Conservation (phyloP, 2,329 filamentous ascomycete genomes). For the Sphaerostilbella broomeana region DNA sequence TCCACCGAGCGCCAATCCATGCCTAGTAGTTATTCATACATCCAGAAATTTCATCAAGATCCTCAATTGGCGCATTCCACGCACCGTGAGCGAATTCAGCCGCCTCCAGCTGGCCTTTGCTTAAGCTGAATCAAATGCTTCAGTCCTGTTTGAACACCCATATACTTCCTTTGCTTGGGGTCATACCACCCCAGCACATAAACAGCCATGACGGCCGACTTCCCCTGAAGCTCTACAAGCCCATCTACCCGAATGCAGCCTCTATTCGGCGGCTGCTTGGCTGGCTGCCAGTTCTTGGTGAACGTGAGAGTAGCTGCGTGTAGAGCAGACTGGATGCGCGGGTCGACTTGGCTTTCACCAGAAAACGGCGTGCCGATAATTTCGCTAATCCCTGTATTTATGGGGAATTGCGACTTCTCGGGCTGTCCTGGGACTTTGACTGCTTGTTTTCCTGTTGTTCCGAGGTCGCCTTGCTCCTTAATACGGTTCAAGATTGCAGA, state of each 20-base stretch:
- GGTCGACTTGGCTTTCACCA: constrained; percentile 28
- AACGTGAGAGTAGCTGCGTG: constrained; percentile 31
- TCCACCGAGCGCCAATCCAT: constrained; percentile 20
- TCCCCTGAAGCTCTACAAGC: constrained; percentile 45
- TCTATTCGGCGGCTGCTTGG: constrained; percentile 37
- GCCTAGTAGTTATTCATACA: constrained; percentile 8
- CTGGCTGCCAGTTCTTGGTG: constrained; percentile 40
- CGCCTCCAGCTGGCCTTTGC: constrained; percentile 29
- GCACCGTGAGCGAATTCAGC: constrained; percentile 2
- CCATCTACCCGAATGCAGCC: constrained; percentile 49
- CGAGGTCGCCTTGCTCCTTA: constrained; percentile 20
- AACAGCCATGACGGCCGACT: constrained; percentile 40
- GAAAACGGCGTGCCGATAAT: constrained; percentile 22
- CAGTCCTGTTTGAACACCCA: constrained; percentile 34
- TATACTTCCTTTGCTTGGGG: constrained; percentile 44
- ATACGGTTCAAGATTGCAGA: constrained; percentile 25
- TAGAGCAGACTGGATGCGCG: constrained; percentile 27
- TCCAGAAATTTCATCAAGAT: background rate
- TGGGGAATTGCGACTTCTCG: constrained; percentile 20
- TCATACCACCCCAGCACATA: constrained; percentile 50
- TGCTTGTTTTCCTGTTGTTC: constrained; percentile 19
- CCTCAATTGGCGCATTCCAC: too few relatives aligned
- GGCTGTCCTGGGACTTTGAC: constrained; percentile 19
- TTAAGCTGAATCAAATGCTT: constrained; percentile 38
- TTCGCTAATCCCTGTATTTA: constrained; percentile 21